These are phyloP conservation scores for Hypoxylon rickii DNA, from an alignment of 495 filamentous ascomycete genomes.

Conservation along the genomic window DNA sequence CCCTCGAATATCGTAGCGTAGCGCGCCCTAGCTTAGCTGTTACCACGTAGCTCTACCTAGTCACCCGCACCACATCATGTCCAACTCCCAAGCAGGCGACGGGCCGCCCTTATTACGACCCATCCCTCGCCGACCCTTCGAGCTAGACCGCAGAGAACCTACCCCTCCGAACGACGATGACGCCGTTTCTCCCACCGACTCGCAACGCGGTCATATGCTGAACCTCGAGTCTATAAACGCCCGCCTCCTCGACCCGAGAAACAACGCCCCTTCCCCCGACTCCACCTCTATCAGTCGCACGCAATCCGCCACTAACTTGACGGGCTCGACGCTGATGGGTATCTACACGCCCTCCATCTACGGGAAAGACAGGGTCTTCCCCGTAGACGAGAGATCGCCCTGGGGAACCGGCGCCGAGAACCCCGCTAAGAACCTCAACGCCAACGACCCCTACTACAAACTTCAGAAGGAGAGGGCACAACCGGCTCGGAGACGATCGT, in stretches of 20 bases:
- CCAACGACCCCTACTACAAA: constrained; percentile 37
- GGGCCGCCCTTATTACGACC: constrained; percentile 67
- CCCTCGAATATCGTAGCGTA: constrained; percentile 3
- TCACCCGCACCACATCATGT: constrained; percentile 21
- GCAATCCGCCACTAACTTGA: constrained; percentile 83
- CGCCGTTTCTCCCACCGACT: constrained; percentile 51
- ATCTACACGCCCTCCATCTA: constrained; percentile 78
- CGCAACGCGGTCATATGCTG: constrained; percentile 12
- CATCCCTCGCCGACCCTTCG: constrained; percentile 75
- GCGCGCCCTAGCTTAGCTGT: background rate
- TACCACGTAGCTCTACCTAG: background rate
- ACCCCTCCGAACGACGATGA: constrained; percentile 57
- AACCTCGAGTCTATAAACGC: constrained; percentile 37
- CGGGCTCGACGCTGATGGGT: constrained; percentile 83
- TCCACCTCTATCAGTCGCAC: constrained; percentile 59
- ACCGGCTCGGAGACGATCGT: constrained; percentile 23
- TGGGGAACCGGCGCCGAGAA: constrained; percentile 77
- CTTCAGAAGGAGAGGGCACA: constrained; percentile 33
- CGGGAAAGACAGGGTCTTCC: constrained; percentile 44
- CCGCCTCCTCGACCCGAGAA: constrained; percentile 43
- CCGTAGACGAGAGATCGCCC: constrained; percentile 49
- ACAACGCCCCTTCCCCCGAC: constrained; percentile 24
- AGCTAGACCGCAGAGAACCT: constrained; percentile 59
- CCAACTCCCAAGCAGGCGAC: constrained; percentile 38
- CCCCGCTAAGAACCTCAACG: constrained; percentile 45